These are phyloP conservation scores for Apocynum venetum DNA, from an alignment of 257 asterid species.

Conservation along the genomic window DNA sequence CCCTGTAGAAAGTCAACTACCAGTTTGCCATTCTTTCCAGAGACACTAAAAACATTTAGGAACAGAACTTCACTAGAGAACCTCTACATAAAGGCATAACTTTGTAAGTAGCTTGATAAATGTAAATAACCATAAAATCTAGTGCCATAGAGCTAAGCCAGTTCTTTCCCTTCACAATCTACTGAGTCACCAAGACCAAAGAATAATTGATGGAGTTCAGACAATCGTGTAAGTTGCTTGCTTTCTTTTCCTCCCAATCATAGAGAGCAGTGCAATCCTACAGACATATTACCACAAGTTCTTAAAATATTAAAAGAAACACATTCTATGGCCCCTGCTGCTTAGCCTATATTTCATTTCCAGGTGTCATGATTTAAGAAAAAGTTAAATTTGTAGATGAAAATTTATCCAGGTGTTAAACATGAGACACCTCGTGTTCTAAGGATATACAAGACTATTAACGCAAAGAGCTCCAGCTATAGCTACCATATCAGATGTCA, in stretches of 20 bases:
- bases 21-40: not conserved
- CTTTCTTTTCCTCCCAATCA: not conserved
- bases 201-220: not conserved
- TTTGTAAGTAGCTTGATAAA: not conserved
- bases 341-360: not conserved
- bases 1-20: not conserved
- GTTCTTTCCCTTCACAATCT: not conserved
- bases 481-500: not conserved
- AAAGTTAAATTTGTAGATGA: not conserved
- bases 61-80: not conserved
- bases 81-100: not conserved
- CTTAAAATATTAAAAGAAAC: not conserved
- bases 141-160: not conserved
- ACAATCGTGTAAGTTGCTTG: not conserved
- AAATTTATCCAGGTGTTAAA: not conserved
- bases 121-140: not conserved
- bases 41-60: not conserved
- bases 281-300: not conserved
- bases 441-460: not conserved
- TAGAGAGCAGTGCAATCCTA: not conserved
- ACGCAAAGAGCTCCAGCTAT: not conserved
- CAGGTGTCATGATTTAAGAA: not conserved
- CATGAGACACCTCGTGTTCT: not conserved
- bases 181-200: not conserved
- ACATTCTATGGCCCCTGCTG: not conserved